Base-by-base conservation (phyloP, 139 green algal species). In the Zygnema cylindricum region DNA sequence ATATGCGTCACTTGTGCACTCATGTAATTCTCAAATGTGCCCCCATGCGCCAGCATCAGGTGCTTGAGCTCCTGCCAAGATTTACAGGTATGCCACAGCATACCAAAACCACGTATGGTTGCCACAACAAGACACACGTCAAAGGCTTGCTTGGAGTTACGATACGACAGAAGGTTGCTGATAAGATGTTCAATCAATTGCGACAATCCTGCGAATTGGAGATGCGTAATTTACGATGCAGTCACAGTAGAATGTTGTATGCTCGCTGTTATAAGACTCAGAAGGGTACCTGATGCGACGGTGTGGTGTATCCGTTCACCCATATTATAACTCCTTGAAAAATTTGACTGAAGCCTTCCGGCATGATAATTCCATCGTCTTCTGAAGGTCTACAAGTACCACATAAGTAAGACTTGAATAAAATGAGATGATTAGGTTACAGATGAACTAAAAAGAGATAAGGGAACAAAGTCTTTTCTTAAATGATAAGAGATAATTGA, bases 1-100 rank as follows among this genome's bases (percentile, higher is more conserved):
- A 99, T 96, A 89, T 99, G 97, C 0, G 97, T 99, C 2, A 98
- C 95, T 22, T 69, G 57, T n/a, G 22, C 11, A 39, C 43, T 81
- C 71, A 71, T 92, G 88, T 94, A 94, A 81, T 96, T 96, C 76
- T 97, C 95, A 88, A 98, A 98, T 33, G 79, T 54, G 41, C 97
- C 97, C 0, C 97, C 97, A 87, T 99, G 95, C 69, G 92, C 40
- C 0, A 95, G 90, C 97, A 99, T 99, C 1, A 99, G 87, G 35
- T 96, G 93, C 88, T 96, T 96, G 1, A 99, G 93, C 90, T 98
- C 96, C 87, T 92, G 86, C 71, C 35, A 40, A 7, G 16, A 85
- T 40, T 85, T 41, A 55, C n/a, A n/a, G 25, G 25, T 25, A 82
- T 81, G 30, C 30, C 32, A 25, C 25, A 82, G 25, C 25, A 30